These are phyloP conservation scores for Ilyonectria destructans DNA, from an alignment of 2,329 filamentous ascomycete species.

Conservation along the genomic window DNA sequence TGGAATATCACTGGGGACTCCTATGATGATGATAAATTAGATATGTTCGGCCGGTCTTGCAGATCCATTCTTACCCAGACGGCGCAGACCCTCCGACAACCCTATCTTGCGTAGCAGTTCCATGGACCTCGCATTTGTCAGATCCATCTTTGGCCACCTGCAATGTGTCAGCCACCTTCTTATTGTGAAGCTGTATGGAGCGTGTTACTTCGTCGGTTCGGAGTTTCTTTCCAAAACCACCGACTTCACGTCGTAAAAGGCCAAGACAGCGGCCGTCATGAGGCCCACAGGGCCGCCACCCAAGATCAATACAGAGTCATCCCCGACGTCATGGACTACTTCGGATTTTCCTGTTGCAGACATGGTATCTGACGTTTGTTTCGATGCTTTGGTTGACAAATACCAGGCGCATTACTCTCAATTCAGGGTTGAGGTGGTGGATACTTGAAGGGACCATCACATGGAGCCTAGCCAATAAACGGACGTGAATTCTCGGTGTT, in stretches of 20 bases:
- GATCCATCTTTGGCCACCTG: conserved; percentile 29
- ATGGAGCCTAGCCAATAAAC: background rate
- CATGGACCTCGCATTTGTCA: conserved; percentile 27
- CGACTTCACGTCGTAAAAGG: conserved; percentile 13
- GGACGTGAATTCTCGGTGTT: background rate
- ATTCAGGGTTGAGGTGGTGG: background rate
- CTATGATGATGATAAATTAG: background rate
- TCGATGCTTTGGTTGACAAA: background rate
- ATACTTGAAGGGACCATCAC: background rate
- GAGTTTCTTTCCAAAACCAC: conserved; percentile 13
- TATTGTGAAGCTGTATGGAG: too few species aligned
- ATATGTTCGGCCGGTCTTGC: background rate
- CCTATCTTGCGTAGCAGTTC: conserved; percentile 21
- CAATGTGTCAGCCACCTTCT: background rate
- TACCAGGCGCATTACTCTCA: background rate
- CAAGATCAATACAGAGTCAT: conserved; percentile 8
- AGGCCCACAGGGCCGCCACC: conserved; percentile 18
- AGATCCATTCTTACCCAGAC: background rate
- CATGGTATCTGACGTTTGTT: background rate
- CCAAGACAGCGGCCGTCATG: conserved; percentile 16
- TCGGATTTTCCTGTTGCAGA: background rate
- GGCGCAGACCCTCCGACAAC: conserved; percentile 6
- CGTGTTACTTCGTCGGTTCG: conserved; percentile 4
- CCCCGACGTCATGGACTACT: background rate
- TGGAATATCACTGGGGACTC: conserved; percentile 8